Percentiles rank a stretch among this genome's conserved stretches.
phyloP scores from a whole-genome alignment of 495 filamentous ascomycete genomes.

The Parachaetomium inaequale region DNA sequence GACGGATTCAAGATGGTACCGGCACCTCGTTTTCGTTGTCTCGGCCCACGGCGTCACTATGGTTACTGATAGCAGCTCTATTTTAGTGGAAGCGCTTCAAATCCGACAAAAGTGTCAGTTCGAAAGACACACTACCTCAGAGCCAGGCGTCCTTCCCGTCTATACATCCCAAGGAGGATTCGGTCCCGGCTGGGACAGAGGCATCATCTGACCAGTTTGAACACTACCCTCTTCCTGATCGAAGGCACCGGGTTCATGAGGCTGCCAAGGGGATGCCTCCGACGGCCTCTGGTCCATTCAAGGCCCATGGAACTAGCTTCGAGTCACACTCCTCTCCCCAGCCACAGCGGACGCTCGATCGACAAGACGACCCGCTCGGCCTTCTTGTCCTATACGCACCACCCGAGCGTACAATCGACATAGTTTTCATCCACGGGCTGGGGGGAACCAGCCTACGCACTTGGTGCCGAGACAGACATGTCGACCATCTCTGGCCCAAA shows the following conservation, averaged over 20 bases:
- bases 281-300: no score
- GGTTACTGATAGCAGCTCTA: no score
- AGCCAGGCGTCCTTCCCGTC: not conserved
- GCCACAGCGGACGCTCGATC: not conserved
- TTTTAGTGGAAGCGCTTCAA: constrained; percentile 1
- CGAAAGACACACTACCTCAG: not conserved
- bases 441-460: constrained; percentile 34
- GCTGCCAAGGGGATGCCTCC: no score
- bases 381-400: constrained; percentile 32
- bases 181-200: not conserved
- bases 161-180: not conserved
- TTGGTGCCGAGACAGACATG: constrained; percentile 31
- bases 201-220: not conserved
- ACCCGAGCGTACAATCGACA: constrained; percentile 22
- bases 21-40: not conserved
- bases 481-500: constrained; percentile 33
- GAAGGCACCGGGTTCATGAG: no score
- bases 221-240: not conserved
- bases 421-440: constrained; percentile 40
- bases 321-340: no score
- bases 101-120: not conserved
- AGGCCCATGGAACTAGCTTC: no score
- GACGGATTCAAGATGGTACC: not conserved
- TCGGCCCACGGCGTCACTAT: not conserved
- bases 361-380: constrained; percentile 25